phyloP scores from a whole-genome alignment of 169 alveolate genomes.

The Eimeria acervulina region DNA sequence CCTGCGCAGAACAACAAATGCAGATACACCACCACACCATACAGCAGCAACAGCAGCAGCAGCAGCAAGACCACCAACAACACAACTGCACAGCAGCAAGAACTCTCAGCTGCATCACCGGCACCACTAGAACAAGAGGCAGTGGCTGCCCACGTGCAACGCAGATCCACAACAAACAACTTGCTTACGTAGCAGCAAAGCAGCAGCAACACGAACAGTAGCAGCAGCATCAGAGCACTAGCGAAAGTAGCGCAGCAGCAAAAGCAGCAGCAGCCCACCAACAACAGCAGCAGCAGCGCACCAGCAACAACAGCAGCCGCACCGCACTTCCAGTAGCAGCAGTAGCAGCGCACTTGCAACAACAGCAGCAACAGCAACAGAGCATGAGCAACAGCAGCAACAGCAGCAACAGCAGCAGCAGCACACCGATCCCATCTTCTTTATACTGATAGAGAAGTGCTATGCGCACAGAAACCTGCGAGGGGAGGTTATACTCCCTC shows the following conservation, averaged over 20 bases:
- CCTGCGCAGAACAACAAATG: conserved; percentile 13
- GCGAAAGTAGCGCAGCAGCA: too few relatives aligned
- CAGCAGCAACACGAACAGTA: too few relatives aligned
- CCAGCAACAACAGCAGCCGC: background rate
- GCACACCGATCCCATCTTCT: conserved; percentile 51
- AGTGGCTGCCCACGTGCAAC: background rate
- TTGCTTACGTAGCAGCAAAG: too few relatives aligned
- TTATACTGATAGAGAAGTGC: conserved; percentile 68
- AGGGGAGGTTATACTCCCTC: background rate
- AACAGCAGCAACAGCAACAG: background rate
- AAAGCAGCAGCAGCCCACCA: too few relatives aligned
- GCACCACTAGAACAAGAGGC: background rate
- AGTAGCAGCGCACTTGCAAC: background rate
- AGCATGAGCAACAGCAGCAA: conserved; percentile 15
- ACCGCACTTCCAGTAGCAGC: background rate
- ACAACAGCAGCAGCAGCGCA: too few relatives aligned
- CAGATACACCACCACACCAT: background rate
- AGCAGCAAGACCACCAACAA: background rate
- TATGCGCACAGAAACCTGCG: conserved; percentile 55
- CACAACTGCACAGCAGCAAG: background rate
- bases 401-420: background rate
- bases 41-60: background rate
- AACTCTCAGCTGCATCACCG: background rate
- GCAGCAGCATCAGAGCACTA: too few relatives aligned
- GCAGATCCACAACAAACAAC: too few relatives aligned